phyloP scores from a whole-genome alignment of 2,329 filamentous ascomycete species.

The Parascedosporium putredinis region DNA sequence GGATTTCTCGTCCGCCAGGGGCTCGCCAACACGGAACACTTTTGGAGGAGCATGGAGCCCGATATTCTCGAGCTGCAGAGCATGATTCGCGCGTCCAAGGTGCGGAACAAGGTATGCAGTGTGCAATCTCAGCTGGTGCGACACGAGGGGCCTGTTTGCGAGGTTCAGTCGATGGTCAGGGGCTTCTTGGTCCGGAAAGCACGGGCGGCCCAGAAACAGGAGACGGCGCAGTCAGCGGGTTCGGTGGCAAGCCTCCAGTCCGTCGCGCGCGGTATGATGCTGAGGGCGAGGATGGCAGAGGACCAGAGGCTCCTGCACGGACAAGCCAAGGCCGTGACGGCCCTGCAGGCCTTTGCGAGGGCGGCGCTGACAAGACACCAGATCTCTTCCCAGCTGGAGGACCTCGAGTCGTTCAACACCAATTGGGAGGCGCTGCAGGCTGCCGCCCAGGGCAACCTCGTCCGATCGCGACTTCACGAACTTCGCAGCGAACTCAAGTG shows the following conservation, averaged over 20 bases:
- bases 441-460: constrained; percentile 33
- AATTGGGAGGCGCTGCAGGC: constrained; percentile 37
- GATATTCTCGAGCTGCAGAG: constrained; percentile 75
- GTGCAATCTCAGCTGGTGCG: constrained; percentile 48
- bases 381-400: constrained; percentile 38
- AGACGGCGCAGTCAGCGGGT: constrained; percentile 40
- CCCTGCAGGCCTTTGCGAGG: constrained; percentile 56
- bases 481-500: constrained; percentile 38
- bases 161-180: constrained; percentile 55
- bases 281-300: constrained; percentile 44
- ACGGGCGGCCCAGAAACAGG: constrained; percentile 43
- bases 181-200: constrained; percentile 55
- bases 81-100: constrained; percentile 60
- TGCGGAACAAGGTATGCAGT: constrained; percentile 46
- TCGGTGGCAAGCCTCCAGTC: constrained; percentile 53
- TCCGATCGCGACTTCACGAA: constrained; percentile 32
- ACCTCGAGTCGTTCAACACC: constrained; percentile 37
- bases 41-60: constrained; percentile 60
- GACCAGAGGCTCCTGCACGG: constrained; percentile 42
- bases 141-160: constrained; percentile 52
- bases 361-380: constrained; percentile 49
- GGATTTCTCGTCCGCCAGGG: constrained; percentile 62
- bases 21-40: constrained; percentile 50
- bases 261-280: constrained; percentile 54
- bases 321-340: constrained; percentile 37